Evolutionary conservation across 2,329 filamentous ascomycete species (phyloP), one percentile per base, ranked within the genome.

Genomic region (Alternaria rosae): DNA sequence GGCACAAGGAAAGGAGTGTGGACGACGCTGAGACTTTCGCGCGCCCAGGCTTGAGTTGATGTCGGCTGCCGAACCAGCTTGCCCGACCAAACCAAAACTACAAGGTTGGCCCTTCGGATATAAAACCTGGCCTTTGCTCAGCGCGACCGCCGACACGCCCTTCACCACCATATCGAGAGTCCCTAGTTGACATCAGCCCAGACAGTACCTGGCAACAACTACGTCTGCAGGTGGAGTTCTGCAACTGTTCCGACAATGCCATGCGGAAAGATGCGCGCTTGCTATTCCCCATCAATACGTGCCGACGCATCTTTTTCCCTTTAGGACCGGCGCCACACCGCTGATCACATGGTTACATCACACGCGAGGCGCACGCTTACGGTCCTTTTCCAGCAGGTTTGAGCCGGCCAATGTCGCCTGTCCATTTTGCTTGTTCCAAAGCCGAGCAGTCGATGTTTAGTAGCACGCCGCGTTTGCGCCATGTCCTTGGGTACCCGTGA

Each of bases 21-120:
- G 59, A 26, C 59, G 68, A 70, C 62, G 71, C 72, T 71, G 70
- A 69, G 66, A 64, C 61, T 68, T 68, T 66, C 26, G 61, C 59
- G 70, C 65, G 70, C 67, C 69, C 66, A 71, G 70, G 62, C 69
- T 70, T 68, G 65, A 68, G 65, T 66, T 51, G 64, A 67, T 57
- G 61, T 65, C 65, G 68, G 59, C 59, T 61, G 59, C 59, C 59
- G 71, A 64, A 65, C 65, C 66, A 68, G 65, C 66, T 66, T 62
- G 63, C 68, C 71, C 71, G 73, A 74, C 35, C 35, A 38, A 38
- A 38, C 35, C 35, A 38, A 38, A 38, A 38, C 65, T 62, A 54
- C 59, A 61, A 61, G 59, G 59, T 61, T 61, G 54, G 48, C 59
- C 59, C 57, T 62, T 65, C 61, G 67, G 61, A 65, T 66, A 61